Evolutionary conservation across 345 rosid species (phyloP).

Genomic region (Lepidium sativum): DNA sequence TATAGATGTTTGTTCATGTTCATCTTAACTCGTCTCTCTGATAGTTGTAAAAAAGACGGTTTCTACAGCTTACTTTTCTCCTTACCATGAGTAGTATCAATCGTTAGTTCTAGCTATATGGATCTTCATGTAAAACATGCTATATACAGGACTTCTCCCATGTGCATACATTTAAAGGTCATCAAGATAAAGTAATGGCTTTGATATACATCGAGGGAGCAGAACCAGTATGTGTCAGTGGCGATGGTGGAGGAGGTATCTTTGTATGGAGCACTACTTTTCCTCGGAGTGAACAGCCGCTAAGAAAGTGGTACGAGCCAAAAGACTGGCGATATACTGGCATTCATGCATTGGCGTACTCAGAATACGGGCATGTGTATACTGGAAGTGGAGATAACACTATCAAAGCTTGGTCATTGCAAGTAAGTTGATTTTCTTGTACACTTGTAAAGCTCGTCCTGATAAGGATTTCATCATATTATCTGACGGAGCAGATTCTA

Average conservation of each 20-base stretch:
- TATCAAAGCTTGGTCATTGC: conserved; percentile 80
- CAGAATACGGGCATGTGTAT: conserved; percentile 56
- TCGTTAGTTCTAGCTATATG: not conserved
- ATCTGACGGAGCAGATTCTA: not conserved
- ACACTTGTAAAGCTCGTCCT: not conserved
- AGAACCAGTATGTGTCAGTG: conserved; percentile 63
- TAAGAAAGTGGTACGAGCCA: conserved; percentile 75
- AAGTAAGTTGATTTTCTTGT: conserved; percentile 34
- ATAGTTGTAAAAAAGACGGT: not conserved
- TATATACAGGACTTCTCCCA: conserved; percentile 71
- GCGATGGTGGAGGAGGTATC: conserved; percentile 84
- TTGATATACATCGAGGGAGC: conserved; percentile 56
- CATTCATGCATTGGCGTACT: conserved; percentile 60
- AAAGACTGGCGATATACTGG: conserved; percentile 97
- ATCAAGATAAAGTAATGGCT: conserved; percentile 78
- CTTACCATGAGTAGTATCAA: not conserved
- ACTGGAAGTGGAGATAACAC: conserved; percentile 90
- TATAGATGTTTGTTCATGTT: not conserved
- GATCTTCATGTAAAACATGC: not conserved
- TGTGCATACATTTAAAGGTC: conserved; percentile 72
- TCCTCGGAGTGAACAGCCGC: conserved; percentile 55
- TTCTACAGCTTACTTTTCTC: not conserved
- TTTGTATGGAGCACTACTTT: conserved; percentile 54
- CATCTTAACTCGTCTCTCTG: conserved; percentile 3
- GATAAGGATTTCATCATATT: not conserved